Conservation (phyloP, 2,329 filamentous ascomycete genomes). For the Coniosporium tulheliwenetii region DNA sequence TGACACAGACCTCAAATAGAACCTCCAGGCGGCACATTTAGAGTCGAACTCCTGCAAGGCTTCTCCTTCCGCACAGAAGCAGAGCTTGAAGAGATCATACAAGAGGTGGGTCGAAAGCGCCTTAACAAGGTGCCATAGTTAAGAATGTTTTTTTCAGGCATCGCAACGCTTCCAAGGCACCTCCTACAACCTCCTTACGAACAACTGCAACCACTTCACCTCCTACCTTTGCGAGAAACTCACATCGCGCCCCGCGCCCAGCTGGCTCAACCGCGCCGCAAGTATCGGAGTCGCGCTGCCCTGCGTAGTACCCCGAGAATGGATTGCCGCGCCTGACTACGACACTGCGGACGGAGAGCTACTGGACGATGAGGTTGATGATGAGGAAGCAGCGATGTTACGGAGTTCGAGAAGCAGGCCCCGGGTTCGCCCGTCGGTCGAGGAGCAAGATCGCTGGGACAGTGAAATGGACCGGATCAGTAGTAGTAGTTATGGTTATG, state of each 20-base stretch:
- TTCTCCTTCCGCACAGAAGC: slow-evolving; percentile 54
- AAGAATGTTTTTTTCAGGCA: slow-evolving; percentile 25
- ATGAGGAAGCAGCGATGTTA: slow-evolving; percentile 43
- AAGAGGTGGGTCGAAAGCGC: slow-evolving; percentile 19
- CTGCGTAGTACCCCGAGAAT: slow-evolving; percentile 68
- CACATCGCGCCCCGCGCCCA: slow-evolving; percentile 53
- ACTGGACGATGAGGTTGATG: slow-evolving; percentile 36
- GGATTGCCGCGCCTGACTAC: slow-evolving; percentile 65
- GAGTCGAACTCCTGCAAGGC: slow-evolving; percentile 60
- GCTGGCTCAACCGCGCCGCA: slow-evolving; percentile 73
- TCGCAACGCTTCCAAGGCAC: slow-evolving; percentile 61
- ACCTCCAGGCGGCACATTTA: slow-evolving; percentile 65
- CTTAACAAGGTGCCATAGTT: slow-evolving; percentile 2
- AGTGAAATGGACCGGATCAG: too few species aligned
- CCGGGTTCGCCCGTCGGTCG: neutral
- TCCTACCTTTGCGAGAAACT: slow-evolving; percentile 58
- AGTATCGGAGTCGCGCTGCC: slow-evolving; percentile 67
- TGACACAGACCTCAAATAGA: slow-evolving; percentile 39
- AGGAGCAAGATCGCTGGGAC: too few species aligned
- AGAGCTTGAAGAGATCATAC: slow-evolving; percentile 58
- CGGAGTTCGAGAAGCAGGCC: slow-evolving; percentile 20
- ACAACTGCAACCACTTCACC: slow-evolving; percentile 85
- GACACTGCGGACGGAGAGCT: slow-evolving; percentile 57
- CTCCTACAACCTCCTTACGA: slow-evolving; percentile 65
- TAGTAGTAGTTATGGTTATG: too few species aligned